These are phyloP conservation scores for Strigomonas culicis DNA, from an alignment of 208 protist genomes.

Conservation along the genomic window DNA sequence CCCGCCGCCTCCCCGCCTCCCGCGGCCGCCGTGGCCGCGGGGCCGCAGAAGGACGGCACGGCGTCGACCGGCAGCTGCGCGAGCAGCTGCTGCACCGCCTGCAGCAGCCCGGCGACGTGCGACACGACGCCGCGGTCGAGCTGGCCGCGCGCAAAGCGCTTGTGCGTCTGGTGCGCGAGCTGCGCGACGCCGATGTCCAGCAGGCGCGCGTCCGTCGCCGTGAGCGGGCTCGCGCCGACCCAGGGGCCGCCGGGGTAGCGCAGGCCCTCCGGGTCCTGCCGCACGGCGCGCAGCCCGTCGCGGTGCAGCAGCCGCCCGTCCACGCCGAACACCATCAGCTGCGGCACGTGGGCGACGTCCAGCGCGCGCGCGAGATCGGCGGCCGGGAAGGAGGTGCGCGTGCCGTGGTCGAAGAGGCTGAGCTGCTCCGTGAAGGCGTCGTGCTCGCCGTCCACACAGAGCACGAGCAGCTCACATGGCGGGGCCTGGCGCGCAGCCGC, in stretches of 20 bases:
- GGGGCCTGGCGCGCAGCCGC: not conserved
- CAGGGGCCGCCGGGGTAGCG: slow-evolving; percentile 49
- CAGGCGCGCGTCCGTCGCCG: slow-evolving; percentile 45
- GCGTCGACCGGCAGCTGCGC: slow-evolving; percentile 35
- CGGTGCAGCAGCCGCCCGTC: slow-evolving; percentile 50
- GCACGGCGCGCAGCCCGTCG: slow-evolving; percentile 50
- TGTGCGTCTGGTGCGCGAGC: slow-evolving; percentile 58
- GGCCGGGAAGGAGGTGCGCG: slow-evolving; percentile 43
- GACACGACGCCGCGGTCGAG: slow-evolving; percentile 16
- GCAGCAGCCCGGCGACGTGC: slow-evolving; percentile 36
- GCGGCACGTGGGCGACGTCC: slow-evolving; percentile 28
- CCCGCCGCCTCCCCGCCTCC: no score
- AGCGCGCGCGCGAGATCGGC: slow-evolving; percentile 21
- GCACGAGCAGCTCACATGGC: slow-evolving; percentile 44
- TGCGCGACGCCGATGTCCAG: slow-evolving; percentile 31
- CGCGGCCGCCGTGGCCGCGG: not conserved
- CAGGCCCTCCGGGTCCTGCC: slow-evolving; percentile 40
- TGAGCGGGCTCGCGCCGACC: slow-evolving; percentile 34
- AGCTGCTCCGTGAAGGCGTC: slow-evolving; percentile 38
- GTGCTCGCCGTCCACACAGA: slow-evolving; percentile 40
- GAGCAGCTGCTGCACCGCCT: slow-evolving; percentile 32
- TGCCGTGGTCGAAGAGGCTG: slow-evolving; percentile 27
- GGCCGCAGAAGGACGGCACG: slow-evolving; percentile 15
- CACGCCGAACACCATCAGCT: slow-evolving; percentile 47
- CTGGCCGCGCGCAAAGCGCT: slow-evolving; percentile 24